phyloP scores from a whole-genome alignment of 2,329 filamentous ascomycete species.

The Epichloe gansuensis region DNA sequence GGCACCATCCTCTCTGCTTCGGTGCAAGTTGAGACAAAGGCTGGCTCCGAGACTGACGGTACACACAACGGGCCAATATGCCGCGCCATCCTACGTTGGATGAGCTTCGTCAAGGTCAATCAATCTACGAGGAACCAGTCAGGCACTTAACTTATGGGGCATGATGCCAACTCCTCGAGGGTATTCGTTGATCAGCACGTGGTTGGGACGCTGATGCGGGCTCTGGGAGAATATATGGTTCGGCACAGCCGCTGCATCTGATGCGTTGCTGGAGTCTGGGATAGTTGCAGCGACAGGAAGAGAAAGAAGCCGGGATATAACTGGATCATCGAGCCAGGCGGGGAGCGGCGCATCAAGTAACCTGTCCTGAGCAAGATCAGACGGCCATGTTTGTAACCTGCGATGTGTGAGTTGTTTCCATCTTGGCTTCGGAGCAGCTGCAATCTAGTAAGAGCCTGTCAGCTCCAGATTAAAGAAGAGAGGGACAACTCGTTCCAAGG shows the following conservation, averaged over 20 bases:
- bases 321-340: constrained; percentile 56
- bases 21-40: constrained; percentile 66
- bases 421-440: constrained; percentile 54
- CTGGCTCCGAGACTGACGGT: constrained; percentile 75
- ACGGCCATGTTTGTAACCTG: constrained; percentile 82
- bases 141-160: constrained; percentile 59
- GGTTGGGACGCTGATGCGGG: constrained; percentile 69
- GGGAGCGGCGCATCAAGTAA: constrained; percentile 66
- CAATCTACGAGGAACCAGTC: constrained; percentile 5
- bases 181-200: constrained; percentile 92
- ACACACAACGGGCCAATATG: constrained; percentile 79
- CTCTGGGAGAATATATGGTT: constrained; percentile 44
- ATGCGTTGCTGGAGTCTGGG: background rate
- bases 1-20: constrained; percentile 47
- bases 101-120: constrained; percentile 17
- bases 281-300: constrained; percentile 25
- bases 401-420: constrained; percentile 87
- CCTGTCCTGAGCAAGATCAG: constrained; percentile 63
- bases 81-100: constrained; percentile 53
- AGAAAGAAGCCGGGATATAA: constrained; percentile 49
- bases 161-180: constrained; percentile 82
- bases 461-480: background rate
- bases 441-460: constrained; percentile 29
- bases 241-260: background rate
- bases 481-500: background rate